These are phyloP conservation scores for Carallia pectinifolia DNA, from an alignment of 345 rosid species.

Conservation along the genomic window DNA sequence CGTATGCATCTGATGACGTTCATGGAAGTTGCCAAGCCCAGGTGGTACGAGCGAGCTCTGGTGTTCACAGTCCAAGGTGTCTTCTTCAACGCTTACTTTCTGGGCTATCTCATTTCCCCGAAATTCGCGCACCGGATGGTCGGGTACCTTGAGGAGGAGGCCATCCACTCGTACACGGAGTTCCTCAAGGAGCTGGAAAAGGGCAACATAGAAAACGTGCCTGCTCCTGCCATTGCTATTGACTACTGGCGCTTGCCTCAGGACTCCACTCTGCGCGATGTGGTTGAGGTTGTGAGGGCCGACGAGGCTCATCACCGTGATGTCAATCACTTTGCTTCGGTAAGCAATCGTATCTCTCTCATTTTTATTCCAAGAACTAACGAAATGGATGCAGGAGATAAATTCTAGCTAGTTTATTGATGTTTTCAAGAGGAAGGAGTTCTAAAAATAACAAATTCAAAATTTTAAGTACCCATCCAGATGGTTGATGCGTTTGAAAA, in stretches of 20 bases:
- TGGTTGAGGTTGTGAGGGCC: constrained; percentile 61
- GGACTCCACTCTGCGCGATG: constrained; percentile 60
- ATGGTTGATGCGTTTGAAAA: too few species aligned
- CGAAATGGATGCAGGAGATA: too few species aligned
- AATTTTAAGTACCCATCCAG: too few species aligned
- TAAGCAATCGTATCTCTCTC: background rate
- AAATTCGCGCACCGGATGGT: constrained; percentile 78
- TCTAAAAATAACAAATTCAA: too few species aligned
- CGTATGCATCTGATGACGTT: constrained; percentile 91
- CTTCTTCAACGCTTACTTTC: constrained; percentile 76
- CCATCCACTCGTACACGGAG: constrained; percentile 75
- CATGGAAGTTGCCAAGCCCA: constrained; percentile 73
- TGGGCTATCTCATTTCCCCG: constrained; percentile 66
- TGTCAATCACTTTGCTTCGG: constrained; percentile 77
- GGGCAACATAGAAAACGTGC: constrained; percentile 70
- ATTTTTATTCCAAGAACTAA: too few species aligned
- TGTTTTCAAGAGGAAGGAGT: too few species aligned
- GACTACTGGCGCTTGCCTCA: constrained; percentile 78
- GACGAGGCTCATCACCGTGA: constrained; percentile 90
- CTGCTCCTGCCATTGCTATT: constrained; percentile 75
- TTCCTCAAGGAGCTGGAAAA: constrained; percentile 79
- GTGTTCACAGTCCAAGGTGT: constrained; percentile 69
- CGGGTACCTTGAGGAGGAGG: constrained; percentile 86
- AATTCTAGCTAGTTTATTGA: too few species aligned
- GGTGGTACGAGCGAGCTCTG: constrained; percentile 75